phyloP scores from a whole-genome alignment of 2,329 filamentous ascomycete species.

The Ophiostoma angusticollis region DNA sequence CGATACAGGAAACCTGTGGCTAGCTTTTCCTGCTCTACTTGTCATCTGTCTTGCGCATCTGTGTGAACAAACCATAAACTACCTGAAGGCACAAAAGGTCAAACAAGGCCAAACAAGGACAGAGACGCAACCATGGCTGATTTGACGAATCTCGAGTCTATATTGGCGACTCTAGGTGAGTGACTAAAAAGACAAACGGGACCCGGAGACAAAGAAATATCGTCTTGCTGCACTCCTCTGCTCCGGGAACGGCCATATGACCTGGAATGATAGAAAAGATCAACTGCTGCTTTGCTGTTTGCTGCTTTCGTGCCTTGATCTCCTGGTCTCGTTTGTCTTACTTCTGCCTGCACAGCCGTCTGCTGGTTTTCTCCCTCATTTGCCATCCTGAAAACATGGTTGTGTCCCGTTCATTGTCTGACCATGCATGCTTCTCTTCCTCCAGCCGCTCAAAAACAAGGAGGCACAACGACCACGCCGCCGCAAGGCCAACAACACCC shows the following conservation, averaged over 20 bases:
- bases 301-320: not conserved
- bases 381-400: not conserved
- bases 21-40: constrained; percentile 1
- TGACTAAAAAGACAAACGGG: not conserved
- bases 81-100: not conserved
- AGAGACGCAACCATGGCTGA: constrained; percentile 11
- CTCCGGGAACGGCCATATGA: not conserved
- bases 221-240: not conserved
- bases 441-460: constrained; percentile 15
- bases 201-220: not conserved
- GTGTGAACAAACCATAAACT: not conserved
- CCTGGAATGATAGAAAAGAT: not conserved
- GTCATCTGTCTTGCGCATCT: constrained; percentile 1
- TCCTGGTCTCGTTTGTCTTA: not conserved
- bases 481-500: constrained; percentile 9
- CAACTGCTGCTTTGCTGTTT: not conserved
- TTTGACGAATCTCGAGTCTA: constrained; percentile 15
- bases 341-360: not conserved
- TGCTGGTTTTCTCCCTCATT: not conserved
- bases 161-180: constrained; percentile 17
- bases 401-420: constrained; percentile 8
- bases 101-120: not conserved
- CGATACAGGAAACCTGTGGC: not conserved
- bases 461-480: constrained; percentile 6
- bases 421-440: constrained; percentile 8